Evolutionary conservation across 1,284 basidiomycete genomes (phyloP).

Genomic region (Rhodotorula sp.): DNA sequence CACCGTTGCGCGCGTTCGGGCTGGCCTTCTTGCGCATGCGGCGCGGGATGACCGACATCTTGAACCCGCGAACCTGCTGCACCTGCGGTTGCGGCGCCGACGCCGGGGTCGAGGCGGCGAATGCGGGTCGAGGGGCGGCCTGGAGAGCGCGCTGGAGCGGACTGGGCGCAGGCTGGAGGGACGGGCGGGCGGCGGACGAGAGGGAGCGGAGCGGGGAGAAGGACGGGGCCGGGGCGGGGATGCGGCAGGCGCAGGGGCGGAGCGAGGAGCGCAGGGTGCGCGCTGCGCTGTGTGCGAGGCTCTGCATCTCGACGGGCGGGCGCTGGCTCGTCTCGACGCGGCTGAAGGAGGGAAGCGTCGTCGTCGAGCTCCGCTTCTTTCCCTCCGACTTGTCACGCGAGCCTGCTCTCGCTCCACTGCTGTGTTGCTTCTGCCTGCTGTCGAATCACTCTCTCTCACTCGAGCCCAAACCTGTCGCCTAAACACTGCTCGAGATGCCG

Average conservation of each 20-base stretch:
- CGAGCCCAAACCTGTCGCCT: too few relatives aligned
- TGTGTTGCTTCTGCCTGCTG: too few relatives aligned
- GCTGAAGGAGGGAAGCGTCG: neutral
- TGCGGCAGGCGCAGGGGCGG: neutral
- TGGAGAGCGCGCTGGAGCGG: neutral
- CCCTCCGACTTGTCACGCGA: too few relatives aligned
- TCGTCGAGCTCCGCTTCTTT: too few relatives aligned
- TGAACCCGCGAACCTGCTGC: conserved; percentile 21
- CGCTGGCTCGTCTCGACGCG: neutral
- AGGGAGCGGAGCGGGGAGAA: neutral
- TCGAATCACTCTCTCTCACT: too few relatives aligned
- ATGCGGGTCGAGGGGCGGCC: neutral
- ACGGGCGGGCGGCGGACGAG: conserved; percentile 8
- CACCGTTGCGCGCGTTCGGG: conserved; percentile 19
- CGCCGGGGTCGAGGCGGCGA: neutral
- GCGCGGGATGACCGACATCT: conserved; percentile 20
- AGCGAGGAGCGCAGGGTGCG: neutral
- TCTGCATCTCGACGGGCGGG: neutral
- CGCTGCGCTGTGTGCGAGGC: neutral
- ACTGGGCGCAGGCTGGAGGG: neutral
- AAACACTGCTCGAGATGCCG: too few relatives aligned
- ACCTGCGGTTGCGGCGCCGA: neutral
- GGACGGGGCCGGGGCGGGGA: neutral
- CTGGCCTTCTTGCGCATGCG: conserved; percentile 23
- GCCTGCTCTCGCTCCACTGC: too few relatives aligned